phyloP scores from a whole-genome alignment of 2,329 filamentous ascomycete species.

The Aureobasidium sp. region DNA sequence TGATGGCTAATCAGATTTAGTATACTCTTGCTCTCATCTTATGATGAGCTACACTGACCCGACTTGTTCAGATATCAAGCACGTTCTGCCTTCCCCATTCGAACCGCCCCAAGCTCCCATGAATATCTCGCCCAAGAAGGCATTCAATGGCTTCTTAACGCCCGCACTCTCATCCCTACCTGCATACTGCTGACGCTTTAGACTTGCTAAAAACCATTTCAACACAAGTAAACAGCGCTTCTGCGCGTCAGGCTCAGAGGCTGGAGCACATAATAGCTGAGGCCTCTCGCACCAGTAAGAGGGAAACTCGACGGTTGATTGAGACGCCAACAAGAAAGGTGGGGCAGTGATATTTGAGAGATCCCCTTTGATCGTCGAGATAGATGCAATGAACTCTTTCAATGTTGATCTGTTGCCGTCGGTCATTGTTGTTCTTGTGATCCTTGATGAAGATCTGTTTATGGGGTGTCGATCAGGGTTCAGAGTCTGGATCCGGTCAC shows the following conservation, averaged over 20 bases:
- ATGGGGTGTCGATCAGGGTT: neutral
- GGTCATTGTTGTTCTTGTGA: neutral
- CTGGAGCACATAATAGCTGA: constrained; percentile 40
- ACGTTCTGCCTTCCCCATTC: constrained; percentile 31
- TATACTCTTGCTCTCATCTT: neutral
- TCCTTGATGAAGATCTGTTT: neutral
- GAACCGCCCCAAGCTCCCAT: constrained; percentile 29
- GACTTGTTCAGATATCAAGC: constrained; percentile 39
- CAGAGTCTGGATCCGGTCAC: neutral
- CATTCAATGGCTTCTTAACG: constrained; percentile 46
- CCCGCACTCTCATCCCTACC: constrained; percentile 36
- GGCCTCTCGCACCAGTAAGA: constrained; percentile 42
- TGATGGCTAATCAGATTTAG: constrained; percentile 29
- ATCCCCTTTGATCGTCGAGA: constrained; percentile 41
- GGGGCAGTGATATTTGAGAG: constrained; percentile 42
- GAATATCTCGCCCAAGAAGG: constrained; percentile 44
- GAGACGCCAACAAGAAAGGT: constrained; percentile 38
- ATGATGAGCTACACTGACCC: constrained; percentile 14
- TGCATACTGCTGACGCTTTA: constrained; percentile 43
- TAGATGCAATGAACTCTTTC: constrained; percentile 31
- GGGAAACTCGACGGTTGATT: constrained; percentile 40
- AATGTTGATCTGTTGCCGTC: constrained; percentile 17
- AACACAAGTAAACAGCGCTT: constrained; percentile 39
- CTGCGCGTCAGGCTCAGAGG: constrained; percentile 33
- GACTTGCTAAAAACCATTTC: constrained; percentile 43